Base-by-base conservation (phyloP, 371 early-diverging fungal species). In the Mortierella sp. region DNA sequence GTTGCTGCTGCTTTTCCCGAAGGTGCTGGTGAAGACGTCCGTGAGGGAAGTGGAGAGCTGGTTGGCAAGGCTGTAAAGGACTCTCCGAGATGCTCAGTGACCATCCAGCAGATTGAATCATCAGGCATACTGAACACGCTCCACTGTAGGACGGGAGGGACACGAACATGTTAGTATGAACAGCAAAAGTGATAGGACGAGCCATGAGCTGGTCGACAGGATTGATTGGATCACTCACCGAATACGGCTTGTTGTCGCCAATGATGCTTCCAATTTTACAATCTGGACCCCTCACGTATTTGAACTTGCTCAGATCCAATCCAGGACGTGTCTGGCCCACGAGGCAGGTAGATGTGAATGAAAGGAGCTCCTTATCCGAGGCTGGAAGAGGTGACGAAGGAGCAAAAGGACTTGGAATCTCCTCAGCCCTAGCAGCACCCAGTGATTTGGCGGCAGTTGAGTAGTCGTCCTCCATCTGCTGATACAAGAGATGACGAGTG, bases 31-130 rank as follows among this genome's bases (percentile, higher is more conserved):
- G 65, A 46, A 5, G 52, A 46, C 10, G 65, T 23, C 27, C 45
- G 58, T 43, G 64, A 51, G 50, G 65, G 23, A 1, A 48, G 14
- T 28, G 2, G 12, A 14, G 58, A 51, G 27, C 34, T 14, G 27
- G 42, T 12, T 18, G 54, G 3, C 19, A 19, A 30, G 30, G 58
- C 60, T 18, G 39, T 23, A 10, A 50, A 55, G 16, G 64, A 46
- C 34, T 57, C 58, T 24, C 42, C 27, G 18, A 68, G 61, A 13
- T 68, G 62, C 31, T 68, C 52, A 1, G 62, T 68, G 10, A 68
- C 68, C 61, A 61, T 61, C 68, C 68, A 68, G 53, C 68, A 68
- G 46, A 68, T 52, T 9, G 61, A 61, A n/a, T 68, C 62, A 28
- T 68, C 68, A 1, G 68, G 68, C 68, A 68, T 61, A 21, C 61